A percentile compares a stretch with the other conserved stretches of the same genome.
These are phyloP conservation scores for Termitomyces sp. DNA, from an alignment of 768 basidiomycete species.

Conservation along the genomic window DNA sequence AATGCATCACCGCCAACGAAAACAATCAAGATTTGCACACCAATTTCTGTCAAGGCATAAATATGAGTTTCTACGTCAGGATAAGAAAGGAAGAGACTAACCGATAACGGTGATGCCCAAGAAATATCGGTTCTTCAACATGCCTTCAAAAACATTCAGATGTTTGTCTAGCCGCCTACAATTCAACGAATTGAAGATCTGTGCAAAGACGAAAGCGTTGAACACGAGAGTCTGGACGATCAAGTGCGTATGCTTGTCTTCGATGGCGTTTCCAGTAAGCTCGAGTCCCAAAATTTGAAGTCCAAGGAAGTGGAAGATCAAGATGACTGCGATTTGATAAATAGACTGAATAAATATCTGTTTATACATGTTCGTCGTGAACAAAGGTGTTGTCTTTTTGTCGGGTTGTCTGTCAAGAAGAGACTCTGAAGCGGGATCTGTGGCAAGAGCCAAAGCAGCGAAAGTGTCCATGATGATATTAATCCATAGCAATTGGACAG, in stretches of 20 bases:
- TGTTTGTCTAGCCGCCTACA: conserved; percentile 80
- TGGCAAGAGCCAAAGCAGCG: conserved; percentile 94
- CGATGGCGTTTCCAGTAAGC: conserved; percentile 21
- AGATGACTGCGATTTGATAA: conserved; percentile 79
- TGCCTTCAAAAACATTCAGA: conserved; percentile 86
- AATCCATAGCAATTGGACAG: conserved; percentile 97
- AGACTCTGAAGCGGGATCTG: conserved; percentile 82
- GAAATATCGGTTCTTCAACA: conserved; percentile 79
- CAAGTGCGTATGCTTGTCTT: conserved; percentile 29
- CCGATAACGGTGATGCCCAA: conserved; percentile 80
- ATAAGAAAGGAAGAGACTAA: conserved; percentile 34
- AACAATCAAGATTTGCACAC: conserved; percentile 80
- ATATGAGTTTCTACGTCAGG: background rate
- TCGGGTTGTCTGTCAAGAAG: conserved; percentile 90
- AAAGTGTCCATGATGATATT: conserved; percentile 99
- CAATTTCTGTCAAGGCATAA: conserved; percentile 57
- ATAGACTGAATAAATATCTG: conserved; percentile 87
- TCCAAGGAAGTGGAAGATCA: conserved; percentile 89
- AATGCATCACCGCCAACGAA: conserved; percentile 91
- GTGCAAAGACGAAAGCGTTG: conserved; percentile 97
- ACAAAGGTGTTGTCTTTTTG: conserved; percentile 81
- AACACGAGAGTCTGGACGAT: conserved; percentile 86
- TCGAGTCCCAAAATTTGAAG: conserved; percentile 59
- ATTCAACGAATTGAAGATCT: conserved; percentile 95
- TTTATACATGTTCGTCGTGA: conserved; percentile 94